Evolutionary conservation across 441 rosid species (phyloP).

Genomic region (Adansonia madagascariensis): DNA sequence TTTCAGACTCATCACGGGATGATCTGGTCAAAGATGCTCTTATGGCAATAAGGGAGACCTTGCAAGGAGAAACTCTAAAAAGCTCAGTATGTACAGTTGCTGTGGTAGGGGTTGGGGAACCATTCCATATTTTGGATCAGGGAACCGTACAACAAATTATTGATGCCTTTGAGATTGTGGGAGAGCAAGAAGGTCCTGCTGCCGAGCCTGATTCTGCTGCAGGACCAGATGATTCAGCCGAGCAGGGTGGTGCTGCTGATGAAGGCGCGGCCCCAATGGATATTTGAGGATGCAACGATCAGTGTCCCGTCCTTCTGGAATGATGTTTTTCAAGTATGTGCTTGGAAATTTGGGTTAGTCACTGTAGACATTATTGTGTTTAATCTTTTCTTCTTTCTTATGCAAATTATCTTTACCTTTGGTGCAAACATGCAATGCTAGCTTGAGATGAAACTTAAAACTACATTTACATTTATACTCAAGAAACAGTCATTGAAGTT

Average conservation of each 20-base stretch:
- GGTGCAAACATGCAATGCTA: conserved; percentile 29
- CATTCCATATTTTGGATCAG: conserved; percentile 79
- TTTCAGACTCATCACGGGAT: conserved; percentile 68
- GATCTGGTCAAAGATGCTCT: conserved; percentile 89
- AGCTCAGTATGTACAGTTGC: conserved; percentile 84
- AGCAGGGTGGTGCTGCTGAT: conserved; percentile 41
- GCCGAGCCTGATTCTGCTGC: conserved; percentile 43
- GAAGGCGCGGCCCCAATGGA: conserved; percentile 80
- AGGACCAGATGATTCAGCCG: conserved; percentile 34
- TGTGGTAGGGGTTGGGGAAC: conserved; percentile 71
- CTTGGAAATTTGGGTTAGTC: conserved; percentile 35
- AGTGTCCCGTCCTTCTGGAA: conserved; percentile 23
- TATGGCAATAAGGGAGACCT: conserved; percentile 83
- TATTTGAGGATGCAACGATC: conserved; percentile 46
- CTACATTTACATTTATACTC: conserved; percentile 16
- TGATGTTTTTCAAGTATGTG: conserved; percentile 33
- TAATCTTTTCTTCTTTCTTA: conserved; percentile 28
- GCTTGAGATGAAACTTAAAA: conserved; percentile 21
- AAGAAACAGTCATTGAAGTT: conserved; percentile 3
- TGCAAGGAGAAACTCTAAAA: conserved; percentile 89
- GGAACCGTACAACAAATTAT: conserved; percentile 71
- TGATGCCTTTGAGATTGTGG: conserved; percentile 71
- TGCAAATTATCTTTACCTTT: conserved; percentile 32
- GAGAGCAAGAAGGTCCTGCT: conserved; percentile 58
- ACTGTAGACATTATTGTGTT: conserved; percentile 32